These are phyloP conservation scores for Acorus calamus DNA, from an alignment of 106 monocot species.

Conservation along the genomic window DNA sequence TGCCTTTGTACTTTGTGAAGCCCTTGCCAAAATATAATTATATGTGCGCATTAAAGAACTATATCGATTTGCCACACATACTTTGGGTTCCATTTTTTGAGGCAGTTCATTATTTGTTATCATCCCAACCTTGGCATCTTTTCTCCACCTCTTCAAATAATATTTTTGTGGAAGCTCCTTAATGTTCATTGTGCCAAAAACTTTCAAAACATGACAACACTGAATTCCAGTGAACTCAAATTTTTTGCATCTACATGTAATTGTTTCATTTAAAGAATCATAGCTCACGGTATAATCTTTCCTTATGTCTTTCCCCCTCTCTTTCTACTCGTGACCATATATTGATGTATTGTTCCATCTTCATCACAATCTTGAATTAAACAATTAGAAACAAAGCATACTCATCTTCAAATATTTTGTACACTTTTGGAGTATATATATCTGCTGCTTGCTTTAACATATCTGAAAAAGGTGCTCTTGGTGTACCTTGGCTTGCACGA, in stretches of 20 bases:
- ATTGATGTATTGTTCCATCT: slow-evolving; percentile 28
- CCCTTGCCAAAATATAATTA: too few relatives aligned
- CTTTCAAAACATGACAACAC: slow-evolving; percentile 37
- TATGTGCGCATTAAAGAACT: too few relatives aligned
- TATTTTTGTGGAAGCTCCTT: slow-evolving; percentile 50
- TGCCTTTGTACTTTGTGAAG: too few relatives aligned
- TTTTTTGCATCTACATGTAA: slow-evolving; percentile 21
- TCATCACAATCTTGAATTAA: slow-evolving; percentile 29
- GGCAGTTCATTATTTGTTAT: background rate
- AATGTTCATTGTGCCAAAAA: slow-evolving; percentile 48
- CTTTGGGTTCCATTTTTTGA: too few relatives aligned
- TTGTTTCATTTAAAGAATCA: background rate
- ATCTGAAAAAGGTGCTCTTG: slow-evolving; percentile 38
- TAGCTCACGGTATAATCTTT: slow-evolving; percentile 12
- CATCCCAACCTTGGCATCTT: slow-evolving; percentile 22
- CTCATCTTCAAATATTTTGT: slow-evolving; percentile 35
- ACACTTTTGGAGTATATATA: slow-evolving; percentile 30
- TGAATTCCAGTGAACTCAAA: slow-evolving; percentile 27
- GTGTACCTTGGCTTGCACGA: slow-evolving; percentile 38
- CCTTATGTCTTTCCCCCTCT: slow-evolving; percentile 27
- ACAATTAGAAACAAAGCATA: slow-evolving; percentile 39
- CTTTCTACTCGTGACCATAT: slow-evolving; percentile 18
- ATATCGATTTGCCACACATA: too few relatives aligned
- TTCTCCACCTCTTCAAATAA: slow-evolving; percentile 38
- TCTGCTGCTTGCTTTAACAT: slow-evolving; percentile 38